A percentile compares a stretch with the other conserved stretches of the same genome.
phyloP scores from a whole-genome alignment of 345 rosid species.

The Sapria himalayana region DNA sequence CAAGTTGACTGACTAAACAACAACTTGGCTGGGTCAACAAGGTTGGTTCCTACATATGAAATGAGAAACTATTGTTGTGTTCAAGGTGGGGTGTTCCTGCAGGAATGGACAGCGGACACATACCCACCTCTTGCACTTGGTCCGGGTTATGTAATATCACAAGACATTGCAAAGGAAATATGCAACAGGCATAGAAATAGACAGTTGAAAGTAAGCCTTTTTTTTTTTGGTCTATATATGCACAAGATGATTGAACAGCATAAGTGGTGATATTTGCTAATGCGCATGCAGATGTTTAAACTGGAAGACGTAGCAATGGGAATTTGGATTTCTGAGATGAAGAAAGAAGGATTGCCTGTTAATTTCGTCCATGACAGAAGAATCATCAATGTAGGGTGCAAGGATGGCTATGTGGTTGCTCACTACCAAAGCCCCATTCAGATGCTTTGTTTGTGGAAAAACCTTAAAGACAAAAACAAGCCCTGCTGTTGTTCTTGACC shows the following conservation, averaged over 20 bases:
- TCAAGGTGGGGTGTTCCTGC: no score
- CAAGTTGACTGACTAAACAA: no score
- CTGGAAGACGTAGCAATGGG: slow-evolving; percentile 98
- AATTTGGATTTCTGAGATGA: slow-evolving; percentile 64
- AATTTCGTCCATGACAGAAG: slow-evolving; percentile 50
- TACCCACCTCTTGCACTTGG: slow-evolving; percentile 96
- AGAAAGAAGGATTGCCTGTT: slow-evolving; percentile 43
- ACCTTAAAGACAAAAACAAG: slow-evolving; percentile 25
- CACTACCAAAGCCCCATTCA: slow-evolving; percentile 91
- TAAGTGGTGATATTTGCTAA: no score
- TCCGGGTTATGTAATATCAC: slow-evolving; percentile 76
- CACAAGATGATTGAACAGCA: no score
- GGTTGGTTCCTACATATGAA: no score
- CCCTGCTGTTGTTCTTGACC: slow-evolving; percentile 5
- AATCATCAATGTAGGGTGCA: slow-evolving; percentile 59
- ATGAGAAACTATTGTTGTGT: no score
- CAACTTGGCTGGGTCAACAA: no score
- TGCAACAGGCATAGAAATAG: slow-evolving; percentile 36
- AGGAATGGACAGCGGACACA: slow-evolving; percentile 73
- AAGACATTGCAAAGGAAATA: slow-evolving; percentile 56
- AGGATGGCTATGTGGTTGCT: slow-evolving; percentile 67
- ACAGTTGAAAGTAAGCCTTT: slow-evolving; percentile 51
- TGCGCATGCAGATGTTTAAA: slow-evolving; percentile 82
- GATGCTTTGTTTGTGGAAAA: slow-evolving; percentile 89
- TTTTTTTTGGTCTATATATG: no score